Conservation (phyloP, 2,329 filamentous ascomycete species). For the Corniculantispora saksenae region DNA sequence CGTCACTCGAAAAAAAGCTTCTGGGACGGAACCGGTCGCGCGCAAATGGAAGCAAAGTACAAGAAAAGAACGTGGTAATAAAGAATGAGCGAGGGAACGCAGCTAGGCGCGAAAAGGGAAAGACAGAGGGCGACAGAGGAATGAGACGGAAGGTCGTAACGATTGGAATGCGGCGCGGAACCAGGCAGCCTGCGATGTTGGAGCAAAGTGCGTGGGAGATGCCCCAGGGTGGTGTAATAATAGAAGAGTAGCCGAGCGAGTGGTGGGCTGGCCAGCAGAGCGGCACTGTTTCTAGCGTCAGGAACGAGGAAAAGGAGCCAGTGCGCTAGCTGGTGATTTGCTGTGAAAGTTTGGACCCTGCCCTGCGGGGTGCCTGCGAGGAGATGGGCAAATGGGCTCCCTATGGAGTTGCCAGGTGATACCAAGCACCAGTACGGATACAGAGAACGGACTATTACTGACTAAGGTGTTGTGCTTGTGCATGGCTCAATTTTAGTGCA, state of each 20-base stretch:
- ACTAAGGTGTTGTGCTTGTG: too few relatives aligned
- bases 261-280: neutral
- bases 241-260: neutral
- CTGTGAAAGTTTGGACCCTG: neutral
- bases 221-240: neutral
- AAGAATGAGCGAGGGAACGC: slow-evolving; percentile 13
- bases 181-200: slow-evolving; percentile 12
- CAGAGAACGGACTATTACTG: too few relatives aligned
- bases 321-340: neutral
- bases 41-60: neutral
- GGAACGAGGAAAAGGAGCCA: neutral
- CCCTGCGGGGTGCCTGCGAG: neutral
- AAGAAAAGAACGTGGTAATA: neutral
- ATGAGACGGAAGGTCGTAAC: slow-evolving; percentile 7
- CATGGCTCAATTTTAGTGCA: neutral
- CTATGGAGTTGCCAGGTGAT: too few relatives aligned
- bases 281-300: neutral
- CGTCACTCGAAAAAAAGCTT: slow-evolving; percentile 1
- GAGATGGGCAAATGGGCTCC: too few relatives aligned
- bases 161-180: slow-evolving; percentile 11
- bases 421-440: too few relatives aligned
- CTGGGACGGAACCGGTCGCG: slow-evolving; percentile 7
- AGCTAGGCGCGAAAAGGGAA: slow-evolving; percentile 11
- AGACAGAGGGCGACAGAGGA: neutral
- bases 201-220: neutral